Base-by-base conservation (phyloP, 106 monocot species). In the Dendrobium huoshanense region DNA sequence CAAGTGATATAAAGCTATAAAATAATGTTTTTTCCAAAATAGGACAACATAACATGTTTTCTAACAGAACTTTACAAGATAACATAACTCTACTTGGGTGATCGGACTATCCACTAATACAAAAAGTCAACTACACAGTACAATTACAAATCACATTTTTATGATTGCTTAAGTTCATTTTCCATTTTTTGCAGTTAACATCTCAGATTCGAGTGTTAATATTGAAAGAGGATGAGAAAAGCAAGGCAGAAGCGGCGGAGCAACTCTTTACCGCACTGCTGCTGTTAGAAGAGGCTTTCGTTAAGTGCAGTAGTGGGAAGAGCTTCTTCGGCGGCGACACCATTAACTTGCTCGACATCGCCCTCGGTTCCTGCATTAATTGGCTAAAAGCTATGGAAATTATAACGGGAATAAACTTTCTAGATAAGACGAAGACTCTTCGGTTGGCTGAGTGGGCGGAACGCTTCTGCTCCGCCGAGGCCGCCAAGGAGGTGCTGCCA, bases 311-410 rank as follows among this genome's bases (percentile, higher is more conserved):
- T 79, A 80, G 81, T n/a, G 87, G 90, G 33, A 83, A n/a, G n/a
- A 77, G 24, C 51, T 90, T 87, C 83, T 87, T 90, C 84, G 81
- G 79, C 33, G 87, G 85, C 0, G 90, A 87, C 72, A 17, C 55
- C 77, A 64, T 90, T 2, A 83, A 81, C 7, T 87, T 79, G 85
- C 29, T 90, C 11, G 87, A 90, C 80, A 83, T 90, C 67, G 77
- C 85, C 2, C 73, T 90, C 0, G 90, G 90, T 3, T 41, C 73
- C 79, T 49, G 24, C 79, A 4, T 90, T 33, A 85, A 49, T 2
- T 85, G 83, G 87, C 25, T 85, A 55, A 49, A 17, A 20, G 90
- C 79, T 4, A 5, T n/a, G 2, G 79, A 85, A 49, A 77, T 42
- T 51, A 33, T 90, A 25, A 5, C 9, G 1, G 83, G 87, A 1